Base-by-base conservation (phyloP, 495 filamentous ascomycete genomes). In the Penicillium waksmanii region DNA sequence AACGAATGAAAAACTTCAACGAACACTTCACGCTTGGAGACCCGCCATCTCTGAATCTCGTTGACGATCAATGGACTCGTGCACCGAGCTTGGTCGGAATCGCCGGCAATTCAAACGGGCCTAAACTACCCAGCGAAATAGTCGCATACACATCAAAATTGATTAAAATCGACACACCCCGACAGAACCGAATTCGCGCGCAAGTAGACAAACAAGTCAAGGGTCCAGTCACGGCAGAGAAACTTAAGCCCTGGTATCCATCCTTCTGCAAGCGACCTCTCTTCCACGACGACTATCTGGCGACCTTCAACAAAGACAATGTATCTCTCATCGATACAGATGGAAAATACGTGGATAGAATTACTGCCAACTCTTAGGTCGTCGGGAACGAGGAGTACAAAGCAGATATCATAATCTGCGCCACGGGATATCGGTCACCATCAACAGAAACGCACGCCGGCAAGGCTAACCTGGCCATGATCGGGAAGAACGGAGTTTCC, bases 41-140 rank as follows among this genome's bases (percentile, higher is more conserved):
- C 11, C 18, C 18, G 4, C 49, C 57, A 47, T 36, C 40, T 18
- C n/a, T 49, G 6, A 65, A 81, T 60, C 51, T 83, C 25, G 74
- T 81, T 11, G 42, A 76, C 31, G 72, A 79, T 63, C 69, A 53
- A 27, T 78, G 82, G 83, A 67, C 74, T 10, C 56, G 55, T 48
- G 71, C 35, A 43, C 60, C 1, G 55, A 56, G 25, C 31, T 49
- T 58, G 17, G 27, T 56, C 36, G 63, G 43, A 27, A 15, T 51
- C 7, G 36, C 51, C 40, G 50, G 57, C 5, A 19, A 52, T 23
- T 2, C n/a, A 12, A 27, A 44, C 11, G 50, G 51, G 17, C 50
- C 50, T 1, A 49, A 44, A 6, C 23, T n/a, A 19, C 47, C 38
- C 12, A 49, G 19, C 2, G 49, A 27, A 13, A 55, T 44, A 27